phyloP scores from a whole-genome alignment of 768 basidiomycete species.

The Wakefieldia striispora region DNA sequence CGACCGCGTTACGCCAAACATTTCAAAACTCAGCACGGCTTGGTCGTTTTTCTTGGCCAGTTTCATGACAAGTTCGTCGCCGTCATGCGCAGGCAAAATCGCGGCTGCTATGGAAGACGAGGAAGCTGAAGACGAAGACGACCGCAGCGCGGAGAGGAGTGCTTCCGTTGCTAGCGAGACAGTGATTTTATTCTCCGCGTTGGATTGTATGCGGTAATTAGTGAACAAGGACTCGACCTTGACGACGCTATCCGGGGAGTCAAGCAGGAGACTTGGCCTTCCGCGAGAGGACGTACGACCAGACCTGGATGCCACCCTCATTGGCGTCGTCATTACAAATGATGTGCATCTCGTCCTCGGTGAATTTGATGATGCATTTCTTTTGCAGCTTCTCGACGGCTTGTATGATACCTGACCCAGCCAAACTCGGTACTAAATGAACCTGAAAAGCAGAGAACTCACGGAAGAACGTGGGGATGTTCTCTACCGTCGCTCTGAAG shows the following conservation, averaged over 20 bases:
- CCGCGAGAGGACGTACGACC: constrained; percentile 56
- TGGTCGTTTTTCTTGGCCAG: constrained; percentile 84
- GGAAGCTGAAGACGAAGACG: constrained; percentile 50
- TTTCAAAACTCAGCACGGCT: constrained; percentile 76
- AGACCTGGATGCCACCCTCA: constrained; percentile 85
- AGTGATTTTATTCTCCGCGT: constrained; percentile 78
- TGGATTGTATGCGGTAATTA: constrained; percentile 84
- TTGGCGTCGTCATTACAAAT: constrained; percentile 80
- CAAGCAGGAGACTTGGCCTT: constrained; percentile 8
- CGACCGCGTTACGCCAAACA: constrained; percentile 59
- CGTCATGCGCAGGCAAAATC: constrained; percentile 40
- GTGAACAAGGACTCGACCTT: constrained; percentile 68
- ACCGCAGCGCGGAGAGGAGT: constrained; percentile 70
- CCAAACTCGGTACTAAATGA: not conserved
- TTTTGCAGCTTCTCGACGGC: constrained; percentile 83
- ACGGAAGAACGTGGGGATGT: constrained; percentile 58
- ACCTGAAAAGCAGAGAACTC: constrained; percentile 12
- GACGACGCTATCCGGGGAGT: constrained; percentile 46
- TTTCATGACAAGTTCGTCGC: constrained; percentile 74
- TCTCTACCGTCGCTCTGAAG: constrained; percentile 58
- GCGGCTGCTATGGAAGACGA: constrained; percentile 34
- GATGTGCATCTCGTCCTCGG: constrained; percentile 69
- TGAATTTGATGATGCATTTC: constrained; percentile 79
- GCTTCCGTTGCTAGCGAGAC: constrained; percentile 72
- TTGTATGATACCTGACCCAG: constrained; percentile 65